A percentile compares a stretch with the other conserved stretches of the same genome.
phyloP scores from a whole-genome alignment of 2,329 filamentous ascomycete species.

The Colletotrichum lupini region DNA sequence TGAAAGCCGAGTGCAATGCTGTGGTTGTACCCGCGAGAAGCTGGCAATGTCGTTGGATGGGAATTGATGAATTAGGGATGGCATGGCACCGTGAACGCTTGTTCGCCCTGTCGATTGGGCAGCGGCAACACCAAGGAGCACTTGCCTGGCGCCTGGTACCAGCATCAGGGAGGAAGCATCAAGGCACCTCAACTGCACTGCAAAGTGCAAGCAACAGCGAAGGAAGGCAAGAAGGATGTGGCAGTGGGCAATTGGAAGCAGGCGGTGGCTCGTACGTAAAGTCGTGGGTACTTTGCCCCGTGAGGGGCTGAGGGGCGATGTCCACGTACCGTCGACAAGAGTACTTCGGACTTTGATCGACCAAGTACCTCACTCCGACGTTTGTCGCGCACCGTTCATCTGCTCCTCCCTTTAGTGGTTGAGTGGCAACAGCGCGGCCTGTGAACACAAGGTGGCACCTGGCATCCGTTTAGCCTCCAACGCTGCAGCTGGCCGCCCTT shows the following conservation, averaged over 20 bases:
- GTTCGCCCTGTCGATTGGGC: conserved; percentile 9
- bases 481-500: neutral
- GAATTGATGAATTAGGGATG: neutral
- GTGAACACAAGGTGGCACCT: neutral
- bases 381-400: neutral
- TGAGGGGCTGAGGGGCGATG: neutral
- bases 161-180: conserved; percentile 1
- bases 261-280: conserved; percentile 16
- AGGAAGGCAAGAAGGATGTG: conserved; percentile 10
- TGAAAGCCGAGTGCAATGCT: conserved; percentile 19
- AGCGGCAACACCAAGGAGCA: conserved; percentile 1
- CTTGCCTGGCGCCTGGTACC: neutral
- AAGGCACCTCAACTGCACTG: neutral
- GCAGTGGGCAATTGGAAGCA: conserved; percentile 27
- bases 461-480: neutral
- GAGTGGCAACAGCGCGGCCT: conserved; percentile 22
- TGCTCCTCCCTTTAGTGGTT: conserved; percentile 18
- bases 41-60: neutral
- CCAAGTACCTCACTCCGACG: neutral
- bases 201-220: neutral
- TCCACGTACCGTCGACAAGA: conserved; percentile 14
- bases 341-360: neutral
- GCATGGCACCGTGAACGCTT: neutral
- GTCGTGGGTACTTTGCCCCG: conserved; percentile 21
- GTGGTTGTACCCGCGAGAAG: conserved; percentile 21